Evolutionary conservation across 805 yeast genomes (phyloP).

Genomic region (Myxozyma vanderwaltii): DNA sequence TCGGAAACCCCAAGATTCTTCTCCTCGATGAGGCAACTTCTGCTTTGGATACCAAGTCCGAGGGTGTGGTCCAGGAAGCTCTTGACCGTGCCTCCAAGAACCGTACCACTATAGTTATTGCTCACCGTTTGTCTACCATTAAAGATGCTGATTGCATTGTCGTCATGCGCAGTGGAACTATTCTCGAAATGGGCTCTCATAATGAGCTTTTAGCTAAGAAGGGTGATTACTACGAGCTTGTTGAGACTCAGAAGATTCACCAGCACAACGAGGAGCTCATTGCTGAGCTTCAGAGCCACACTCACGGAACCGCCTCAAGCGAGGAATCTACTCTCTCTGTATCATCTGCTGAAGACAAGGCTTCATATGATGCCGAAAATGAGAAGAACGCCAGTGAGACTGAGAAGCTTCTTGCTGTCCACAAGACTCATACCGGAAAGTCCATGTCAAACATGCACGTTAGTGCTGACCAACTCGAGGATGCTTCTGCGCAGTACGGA

Average conservation of each 20-base stretch:
- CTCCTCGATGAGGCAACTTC: conserved; percentile 70
- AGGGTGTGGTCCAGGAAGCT: conserved; percentile 60
- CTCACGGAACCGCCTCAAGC: conserved; percentile 1
- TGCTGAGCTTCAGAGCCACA: conserved; percentile 22
- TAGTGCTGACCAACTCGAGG: conserved; percentile 20
- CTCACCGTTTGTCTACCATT: conserved; percentile 55
- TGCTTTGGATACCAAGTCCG: conserved; percentile 63
- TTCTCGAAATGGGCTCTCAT: conserved; percentile 48
- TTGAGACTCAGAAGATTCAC: conserved; percentile 38
- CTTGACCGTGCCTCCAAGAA: conserved; percentile 42
- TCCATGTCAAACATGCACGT: conserved; percentile 5
- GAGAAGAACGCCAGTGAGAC: conserved; percentile 12
- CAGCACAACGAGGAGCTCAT: conserved; percentile 28
- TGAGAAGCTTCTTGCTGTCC: conserved; percentile 10
- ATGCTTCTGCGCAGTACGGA: not conserved
- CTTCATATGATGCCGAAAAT: conserved; percentile 14
- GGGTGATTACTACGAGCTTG: conserved; percentile 38
- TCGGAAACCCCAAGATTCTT: conserved; percentile 56
- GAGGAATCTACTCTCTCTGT: conserved; percentile 4
- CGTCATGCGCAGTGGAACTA: conserved; percentile 50
- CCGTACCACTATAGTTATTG: conserved; percentile 54
- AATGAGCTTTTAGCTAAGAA: conserved; percentile 37
- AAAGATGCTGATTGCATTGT: conserved; percentile 53
- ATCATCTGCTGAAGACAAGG: conserved; percentile 16
- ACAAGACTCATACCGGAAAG: conserved; percentile 21